Base-by-base conservation (phyloP, 768 basidiomycete species). In the Lactarius evosmus region DNA sequence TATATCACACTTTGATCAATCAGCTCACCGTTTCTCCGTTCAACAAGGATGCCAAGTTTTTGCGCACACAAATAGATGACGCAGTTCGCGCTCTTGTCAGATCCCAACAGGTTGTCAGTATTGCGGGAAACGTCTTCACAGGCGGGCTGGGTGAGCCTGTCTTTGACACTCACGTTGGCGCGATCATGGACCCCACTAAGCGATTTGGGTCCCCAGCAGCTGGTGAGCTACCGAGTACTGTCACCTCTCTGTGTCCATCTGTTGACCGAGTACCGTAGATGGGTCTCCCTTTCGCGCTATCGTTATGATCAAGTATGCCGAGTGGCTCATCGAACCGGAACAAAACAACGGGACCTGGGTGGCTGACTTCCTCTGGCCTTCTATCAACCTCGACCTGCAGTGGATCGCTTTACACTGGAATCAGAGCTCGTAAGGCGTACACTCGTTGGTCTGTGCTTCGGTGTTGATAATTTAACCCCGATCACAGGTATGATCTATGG, bases 301-400 rank as follows among this genome's bases (percentile, higher is more conserved):
- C 9, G 56, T 53, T 16, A 29, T 60, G 36, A 60, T 60, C n/a
- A 65, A 65, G 46, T 65, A 65, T 36, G 58, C 63, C 3, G 53
- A 65, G 17, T 65, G 63, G 63, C 58, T 65, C 8, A 34, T 60
- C 17, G 22, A n/a, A 34, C 55, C 56, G 19, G 58, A 53, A 22
- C 63, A 60, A 34, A 44, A 59, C 2, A 64, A 64, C 11, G 63
- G 63, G 12, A 53, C 56, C 4, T 59, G 63, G 63, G 63, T 64
- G 22, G 63, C 63, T 8, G 56, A 64, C 33, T 32, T 52, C 22
- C 58, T 64, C 22, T 64, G 63, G 63, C 63, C 63, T 34, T 36
- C 56, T 30, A 64, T 64, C 52, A 54, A 64, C 16, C 40, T 63
- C 32, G 51, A 63, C 38, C 57, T 63, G 7, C 60, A 61, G 34